These are phyloP conservation scores for Rhodotorula sp. DNA, from an alignment of 1,284 basidiomycete genomes.

Conservation along the genomic window DNA sequence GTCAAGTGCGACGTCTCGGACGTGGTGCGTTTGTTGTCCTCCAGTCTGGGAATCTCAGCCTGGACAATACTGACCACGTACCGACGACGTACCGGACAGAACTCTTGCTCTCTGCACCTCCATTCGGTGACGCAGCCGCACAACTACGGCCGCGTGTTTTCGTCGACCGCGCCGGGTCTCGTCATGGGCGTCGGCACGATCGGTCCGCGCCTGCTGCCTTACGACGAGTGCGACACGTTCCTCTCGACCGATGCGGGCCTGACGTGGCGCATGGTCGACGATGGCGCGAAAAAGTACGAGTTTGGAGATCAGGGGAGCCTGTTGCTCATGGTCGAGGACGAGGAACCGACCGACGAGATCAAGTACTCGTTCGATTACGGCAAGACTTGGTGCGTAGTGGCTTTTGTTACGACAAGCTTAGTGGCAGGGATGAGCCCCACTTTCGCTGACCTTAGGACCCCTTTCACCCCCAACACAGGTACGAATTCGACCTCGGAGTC, in stretches of 20 bases:
- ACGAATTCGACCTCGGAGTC: constrained; percentile 66
- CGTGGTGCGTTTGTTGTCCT: constrained; percentile 40
- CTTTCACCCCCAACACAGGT: constrained; percentile 54
- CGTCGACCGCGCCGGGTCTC: constrained; percentile 87
- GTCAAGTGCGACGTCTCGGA: constrained; percentile 65
- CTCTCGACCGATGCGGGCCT: constrained; percentile 84
- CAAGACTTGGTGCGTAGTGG: constrained; percentile 65
- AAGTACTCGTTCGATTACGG: constrained; percentile 85
- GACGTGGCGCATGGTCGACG: constrained; percentile 74
- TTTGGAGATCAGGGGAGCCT: constrained; percentile 87
- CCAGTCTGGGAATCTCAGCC: neutral
- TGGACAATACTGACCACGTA: neutral
- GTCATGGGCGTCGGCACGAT: constrained; percentile 93
- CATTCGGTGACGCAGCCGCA: constrained; percentile 87
- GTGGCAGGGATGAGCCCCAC: too few relatives aligned
- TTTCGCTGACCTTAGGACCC: neutral
- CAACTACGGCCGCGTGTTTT: constrained; percentile 90
- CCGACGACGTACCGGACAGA: constrained; percentile 41
- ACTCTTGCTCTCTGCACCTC: constrained; percentile 78
- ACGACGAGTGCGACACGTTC: constrained; percentile 91
- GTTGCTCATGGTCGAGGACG: constrained; percentile 81
- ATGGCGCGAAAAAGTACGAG: constrained; percentile 86
- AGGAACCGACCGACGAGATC: constrained; percentile 70
- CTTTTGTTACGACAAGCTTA: neutral
- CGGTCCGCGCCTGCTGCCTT: constrained; percentile 67